Conservation (phyloP, 179 eudicot genomes). For the Actinidia chinensis region DNA sequence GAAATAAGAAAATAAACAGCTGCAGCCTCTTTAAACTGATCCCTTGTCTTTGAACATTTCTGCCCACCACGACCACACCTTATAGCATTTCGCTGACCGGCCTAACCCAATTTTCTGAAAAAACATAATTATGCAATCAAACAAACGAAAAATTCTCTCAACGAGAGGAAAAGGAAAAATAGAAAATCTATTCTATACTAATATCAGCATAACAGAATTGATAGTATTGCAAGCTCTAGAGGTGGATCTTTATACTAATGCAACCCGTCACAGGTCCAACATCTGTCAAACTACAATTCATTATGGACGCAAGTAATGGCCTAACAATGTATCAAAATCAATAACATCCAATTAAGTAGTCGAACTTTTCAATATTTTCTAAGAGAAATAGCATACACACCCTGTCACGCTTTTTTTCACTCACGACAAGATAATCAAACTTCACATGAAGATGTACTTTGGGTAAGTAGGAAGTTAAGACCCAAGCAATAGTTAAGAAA, state of each 20-base stretch:
- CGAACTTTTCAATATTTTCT: not conserved
- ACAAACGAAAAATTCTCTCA: not conserved
- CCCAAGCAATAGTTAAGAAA: not conserved
- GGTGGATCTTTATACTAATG: not conserved
- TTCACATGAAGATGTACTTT: not conserved
- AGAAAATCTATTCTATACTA: not conserved
- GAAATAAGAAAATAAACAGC: conserved; percentile 86
- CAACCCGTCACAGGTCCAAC: not conserved
- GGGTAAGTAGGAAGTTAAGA: not conserved
- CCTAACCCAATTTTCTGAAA: conserved; percentile 68
- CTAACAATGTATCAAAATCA: not conserved
- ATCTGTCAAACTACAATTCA: not conserved
- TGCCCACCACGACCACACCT: conserved; percentile 99
- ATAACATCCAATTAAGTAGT: not conserved
- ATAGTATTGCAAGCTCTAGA: conserved; percentile 3
- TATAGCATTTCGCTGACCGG: conserved; percentile 73
- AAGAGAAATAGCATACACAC: not conserved
- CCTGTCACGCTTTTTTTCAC: no score
- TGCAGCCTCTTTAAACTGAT: conserved; percentile 89
- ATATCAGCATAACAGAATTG: not conserved
- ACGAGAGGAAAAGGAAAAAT: not conserved
- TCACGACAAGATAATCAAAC: not conserved
- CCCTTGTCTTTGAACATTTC: conserved; percentile 90
- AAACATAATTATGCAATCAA: not conserved
- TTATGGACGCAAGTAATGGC: not conserved